Base-by-base conservation (phyloP, 1,139 yeast species). In the Hemisphaericaspora subhashii region DNA sequence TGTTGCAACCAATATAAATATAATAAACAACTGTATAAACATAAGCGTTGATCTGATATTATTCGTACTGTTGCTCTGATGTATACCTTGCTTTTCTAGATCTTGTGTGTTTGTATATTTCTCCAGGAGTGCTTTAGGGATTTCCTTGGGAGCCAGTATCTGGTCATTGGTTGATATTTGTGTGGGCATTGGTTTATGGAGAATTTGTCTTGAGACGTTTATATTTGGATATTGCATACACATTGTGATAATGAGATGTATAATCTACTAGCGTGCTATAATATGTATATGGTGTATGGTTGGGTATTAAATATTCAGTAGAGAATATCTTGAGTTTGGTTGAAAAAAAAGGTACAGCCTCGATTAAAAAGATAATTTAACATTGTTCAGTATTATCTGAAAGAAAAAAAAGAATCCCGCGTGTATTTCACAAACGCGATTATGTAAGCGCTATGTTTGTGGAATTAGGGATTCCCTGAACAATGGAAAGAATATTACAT, bases 161-260 rank as follows among this genome's bases (percentile, higher is more conserved):
- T 4, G 18, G n/a, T 10, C 20, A 15, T 8, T 3, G 11, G 27
- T 24, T 24, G 10, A 24, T 24, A 11, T 13, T 24, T 15, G 6
- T 15, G 12, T 22, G 7, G n/a, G n/a, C n/a, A 4, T 24, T 5
- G 27, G 4, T 4, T 24, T 24, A 11, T 17, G 32, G 12, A 29
- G 14, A 14, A 29, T 5, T 11, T 17, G 32, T 18, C 18, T 29
- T 6, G 32, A 29, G 15, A 17, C 11, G 4, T 5, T 6, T n/a
- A 29, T 29, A 14, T 29, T 29, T 29, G 32, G 32, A 11, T 29
- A 29, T 29, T 29, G 32, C 32, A 29, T 29, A 10, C 32, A 29
- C 32, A 29, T 29, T 8, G 12, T 15, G 18, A 14, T 5, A 9
- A 12, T 22, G 9, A 20, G 23, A 20, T 20, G 9, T 20, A 6